Evolutionary conservation across 306 rosid genomes (phyloP).

Genomic region (Cicer cuneatum): DNA sequence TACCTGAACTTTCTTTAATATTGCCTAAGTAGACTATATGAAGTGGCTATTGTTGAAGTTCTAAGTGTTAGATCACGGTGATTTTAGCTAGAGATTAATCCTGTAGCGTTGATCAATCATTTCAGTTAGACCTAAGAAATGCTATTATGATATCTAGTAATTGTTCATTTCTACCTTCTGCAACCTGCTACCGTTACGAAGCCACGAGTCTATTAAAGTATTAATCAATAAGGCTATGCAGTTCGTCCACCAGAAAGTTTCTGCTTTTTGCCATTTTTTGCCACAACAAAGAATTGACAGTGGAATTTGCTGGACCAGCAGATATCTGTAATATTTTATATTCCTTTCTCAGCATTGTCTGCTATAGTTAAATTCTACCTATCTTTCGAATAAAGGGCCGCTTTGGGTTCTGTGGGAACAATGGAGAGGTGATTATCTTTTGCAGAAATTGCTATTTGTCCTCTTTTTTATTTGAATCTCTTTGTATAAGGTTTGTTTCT

Average conservation of each 20-base stretch:
- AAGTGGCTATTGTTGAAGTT: conserved; percentile 54
- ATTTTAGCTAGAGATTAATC: conserved; percentile 48
- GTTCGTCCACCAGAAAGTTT: conserved; percentile 63
- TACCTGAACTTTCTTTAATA: conserved; percentile 52
- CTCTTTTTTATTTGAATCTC: conserved; percentile 16
- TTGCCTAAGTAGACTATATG: conserved; percentile 48
- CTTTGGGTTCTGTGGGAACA: conserved; percentile 55
- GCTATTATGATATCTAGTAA: conserved; percentile 62
- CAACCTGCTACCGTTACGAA: conserved; percentile 48
- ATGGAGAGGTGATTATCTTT: conserved; percentile 86
- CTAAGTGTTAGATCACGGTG: conserved; percentile 50
- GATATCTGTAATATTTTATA: conserved; percentile 53
- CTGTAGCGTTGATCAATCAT: conserved; percentile 45
- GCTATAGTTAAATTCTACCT: conserved; percentile 65
- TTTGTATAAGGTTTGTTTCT: conserved; percentile 9
- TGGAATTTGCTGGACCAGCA: conserved; percentile 62
- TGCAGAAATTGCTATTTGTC: conserved; percentile 21
- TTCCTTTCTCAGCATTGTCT: conserved; percentile 52
- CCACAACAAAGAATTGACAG: conserved; percentile 66
- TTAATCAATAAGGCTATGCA: conserved; percentile 73
- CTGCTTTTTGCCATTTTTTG: conserved; percentile 60
- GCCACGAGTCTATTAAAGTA: conserved; percentile 43
- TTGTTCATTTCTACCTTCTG: conserved; percentile 49
- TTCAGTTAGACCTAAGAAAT: conserved; percentile 49
- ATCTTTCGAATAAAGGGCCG: conserved; percentile 78